Percentiles rank a stretch among this genome's conserved stretches.
These are phyloP conservation scores for Ophiosphaerella narmari DNA, from an alignment of 2,329 filamentous ascomycete genomes.

Conservation along the genomic window DNA sequence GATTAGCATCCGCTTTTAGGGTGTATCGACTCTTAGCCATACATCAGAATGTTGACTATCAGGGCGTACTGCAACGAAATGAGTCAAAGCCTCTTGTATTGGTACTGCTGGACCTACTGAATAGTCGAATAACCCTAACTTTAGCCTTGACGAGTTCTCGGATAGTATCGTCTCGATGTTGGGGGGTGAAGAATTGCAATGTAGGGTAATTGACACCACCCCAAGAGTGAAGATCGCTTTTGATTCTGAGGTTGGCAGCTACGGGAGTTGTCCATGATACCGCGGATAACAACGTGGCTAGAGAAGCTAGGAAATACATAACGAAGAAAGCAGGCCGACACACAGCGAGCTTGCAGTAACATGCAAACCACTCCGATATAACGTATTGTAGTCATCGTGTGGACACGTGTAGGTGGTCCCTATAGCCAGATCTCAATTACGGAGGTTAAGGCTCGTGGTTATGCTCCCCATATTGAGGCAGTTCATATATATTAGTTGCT, in stretches of 20 bases:
- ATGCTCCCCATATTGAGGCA: conserved; percentile 37
- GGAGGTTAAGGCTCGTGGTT: conserved; percentile 16
- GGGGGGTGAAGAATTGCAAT: conserved; percentile 36
- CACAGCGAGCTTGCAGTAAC: background rate
- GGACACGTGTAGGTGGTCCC: conserved; percentile 40
- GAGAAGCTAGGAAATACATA: conserved; percentile 29
- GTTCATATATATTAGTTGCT: conserved; percentile 44
- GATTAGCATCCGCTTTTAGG: background rate
- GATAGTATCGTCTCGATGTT: conserved; percentile 36
- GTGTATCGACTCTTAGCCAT: conserved; percentile 1
- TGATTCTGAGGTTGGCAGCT: conserved; percentile 32
- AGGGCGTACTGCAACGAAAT: conserved; percentile 27
- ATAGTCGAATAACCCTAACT: conserved; percentile 39
- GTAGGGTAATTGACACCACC: conserved; percentile 42
- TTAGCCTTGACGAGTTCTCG: conserved; percentile 33
- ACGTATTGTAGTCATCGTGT: conserved; percentile 15
- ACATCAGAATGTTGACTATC: conserved; percentile 37
- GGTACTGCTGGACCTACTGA: conserved; percentile 27
- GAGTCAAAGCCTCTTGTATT: conserved; percentile 3
- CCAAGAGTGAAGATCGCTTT: conserved; percentile 37
- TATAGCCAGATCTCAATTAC: conserved; percentile 33
- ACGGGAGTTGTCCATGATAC: conserved; percentile 15
- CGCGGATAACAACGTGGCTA: conserved; percentile 23
- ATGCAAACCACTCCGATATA: conserved; percentile 20
- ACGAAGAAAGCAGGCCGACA: conserved; percentile 5